Evolutionary conservation across 2,329 filamentous ascomycete species (phyloP).

Genomic region (Parafenestella ontariensis): DNA sequence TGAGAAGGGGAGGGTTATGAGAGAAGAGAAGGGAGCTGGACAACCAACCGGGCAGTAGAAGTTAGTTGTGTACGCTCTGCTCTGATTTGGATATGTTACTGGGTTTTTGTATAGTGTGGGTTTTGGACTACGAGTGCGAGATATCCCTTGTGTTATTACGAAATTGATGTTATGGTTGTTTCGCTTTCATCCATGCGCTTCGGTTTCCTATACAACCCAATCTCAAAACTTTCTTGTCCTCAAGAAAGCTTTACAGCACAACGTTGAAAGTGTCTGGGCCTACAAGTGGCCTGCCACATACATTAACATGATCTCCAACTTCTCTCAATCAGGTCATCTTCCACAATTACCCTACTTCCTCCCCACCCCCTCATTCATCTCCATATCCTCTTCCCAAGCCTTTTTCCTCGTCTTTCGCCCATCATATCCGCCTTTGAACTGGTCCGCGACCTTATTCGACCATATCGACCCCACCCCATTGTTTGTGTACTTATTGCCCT

Average conservation of each 20-base stretch:
- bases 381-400: background rate
- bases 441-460: background rate
- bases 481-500: background rate
- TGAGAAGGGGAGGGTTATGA: constrained; percentile 60
- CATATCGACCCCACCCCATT: constrained; percentile 3
- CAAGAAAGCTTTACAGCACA: background rate
- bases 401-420: background rate
- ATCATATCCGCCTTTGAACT: constrained; percentile 1
- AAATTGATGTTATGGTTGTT: background rate
- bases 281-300: background rate
- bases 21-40: constrained; percentile 44
- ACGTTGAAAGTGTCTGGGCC: background rate
- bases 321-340: no score
- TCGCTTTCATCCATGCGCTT: background rate
- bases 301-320: no score
- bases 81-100: no score
- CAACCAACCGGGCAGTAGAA: background rate
- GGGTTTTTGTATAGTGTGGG: background rate
- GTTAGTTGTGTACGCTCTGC: background rate
- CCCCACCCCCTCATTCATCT: background rate
- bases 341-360: constrained; percentile 1
- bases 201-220: background rate
- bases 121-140: background rate
- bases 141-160: background rate
- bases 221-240: background rate